Percentiles rank a stretch among this genome's conserved stretches.
Conservation (phyloP, 139 green algal species). For the Diplosphaera chodatii region DNA sequence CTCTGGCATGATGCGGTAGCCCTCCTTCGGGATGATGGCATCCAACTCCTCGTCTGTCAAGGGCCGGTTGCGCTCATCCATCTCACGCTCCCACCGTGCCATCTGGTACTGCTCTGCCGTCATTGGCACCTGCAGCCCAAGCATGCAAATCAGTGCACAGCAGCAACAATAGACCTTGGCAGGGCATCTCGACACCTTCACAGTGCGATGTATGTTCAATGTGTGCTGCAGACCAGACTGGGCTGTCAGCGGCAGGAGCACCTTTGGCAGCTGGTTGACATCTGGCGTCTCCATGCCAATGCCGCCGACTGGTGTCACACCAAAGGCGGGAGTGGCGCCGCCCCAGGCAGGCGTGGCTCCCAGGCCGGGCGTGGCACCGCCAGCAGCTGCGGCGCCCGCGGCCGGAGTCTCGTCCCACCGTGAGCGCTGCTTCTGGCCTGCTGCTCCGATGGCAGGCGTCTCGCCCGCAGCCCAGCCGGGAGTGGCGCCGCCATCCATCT, state of each 20-base stretch:
- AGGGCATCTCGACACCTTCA: too few species aligned
- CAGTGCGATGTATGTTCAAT: too few species aligned
- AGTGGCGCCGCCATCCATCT: constrained; percentile 26
- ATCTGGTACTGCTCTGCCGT: constrained; percentile 75
- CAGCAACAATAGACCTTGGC: too few species aligned
- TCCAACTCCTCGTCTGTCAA: constrained; percentile 95
- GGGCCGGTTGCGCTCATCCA: constrained; percentile 87
- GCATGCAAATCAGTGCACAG: neutral
- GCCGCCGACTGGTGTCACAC: constrained; percentile 27
- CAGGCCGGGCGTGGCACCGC: constrained; percentile 19
- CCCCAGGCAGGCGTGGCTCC: constrained; percentile 44
- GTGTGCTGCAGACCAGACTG: neutral
- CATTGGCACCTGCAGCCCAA: constrained; percentile 50
- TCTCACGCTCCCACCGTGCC: constrained; percentile 70
- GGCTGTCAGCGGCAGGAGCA: neutral
- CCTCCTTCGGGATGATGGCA: constrained; percentile 85
- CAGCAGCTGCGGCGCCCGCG: constrained; percentile 1
- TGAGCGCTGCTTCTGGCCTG: constrained; percentile 45
- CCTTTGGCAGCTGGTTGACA: constrained; percentile 17
- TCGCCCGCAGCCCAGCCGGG: constrained; percentile 28
- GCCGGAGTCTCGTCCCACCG: constrained; percentile 84
- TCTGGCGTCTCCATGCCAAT: constrained; percentile 67
- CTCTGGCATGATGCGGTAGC: constrained; percentile 44
- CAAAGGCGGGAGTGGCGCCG: constrained; percentile 57
- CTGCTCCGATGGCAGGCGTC: constrained; percentile 30